Percentiles rank a stretch among this genome's conserved stretches.
These are phyloP conservation scores for Colletotrichum sp. DNA, from an alignment of 2,329 filamentous ascomycete species.

Conservation along the genomic window DNA sequence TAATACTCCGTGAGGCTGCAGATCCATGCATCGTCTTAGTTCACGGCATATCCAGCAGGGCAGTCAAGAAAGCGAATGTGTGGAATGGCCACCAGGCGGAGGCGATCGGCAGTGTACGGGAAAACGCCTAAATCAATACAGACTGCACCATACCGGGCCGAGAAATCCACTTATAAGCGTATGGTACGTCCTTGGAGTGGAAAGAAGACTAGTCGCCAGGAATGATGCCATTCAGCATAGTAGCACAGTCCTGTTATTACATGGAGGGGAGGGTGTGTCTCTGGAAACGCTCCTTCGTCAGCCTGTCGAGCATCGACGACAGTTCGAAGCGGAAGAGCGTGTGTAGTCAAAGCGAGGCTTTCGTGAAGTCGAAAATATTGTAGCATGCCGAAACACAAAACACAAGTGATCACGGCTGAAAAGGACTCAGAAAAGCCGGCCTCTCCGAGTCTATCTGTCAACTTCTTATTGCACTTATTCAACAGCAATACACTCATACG, in stretches of 20 bases:
- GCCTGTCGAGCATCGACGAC: background rate
- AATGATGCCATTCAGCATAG: background rate
- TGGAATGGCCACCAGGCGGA: background rate
- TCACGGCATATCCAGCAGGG: background rate
- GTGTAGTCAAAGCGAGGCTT: background rate
- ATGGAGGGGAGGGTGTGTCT: background rate
- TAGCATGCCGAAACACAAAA: no score
- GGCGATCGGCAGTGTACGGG: background rate
- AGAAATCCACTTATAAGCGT: background rate
- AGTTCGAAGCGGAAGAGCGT: background rate
- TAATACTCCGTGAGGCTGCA: background rate
- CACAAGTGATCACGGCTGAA: background rate
- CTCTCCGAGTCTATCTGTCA: background rate
- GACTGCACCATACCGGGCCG: background rate
- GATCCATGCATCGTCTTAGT: background rate
- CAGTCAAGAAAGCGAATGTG: background rate
- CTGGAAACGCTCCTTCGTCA: background rate
- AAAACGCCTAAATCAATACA: background rate
- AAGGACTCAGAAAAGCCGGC: background rate
- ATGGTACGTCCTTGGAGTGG: no score
- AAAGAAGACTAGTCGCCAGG: background rate
- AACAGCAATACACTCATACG: background rate
- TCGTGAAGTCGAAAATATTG: background rate
- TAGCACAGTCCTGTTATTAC: background rate
- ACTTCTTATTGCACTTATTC: background rate